Evolutionary conservation across 768 basidiomycete genomes (phyloP).

Genomic region (Lactarius quietus): DNA sequence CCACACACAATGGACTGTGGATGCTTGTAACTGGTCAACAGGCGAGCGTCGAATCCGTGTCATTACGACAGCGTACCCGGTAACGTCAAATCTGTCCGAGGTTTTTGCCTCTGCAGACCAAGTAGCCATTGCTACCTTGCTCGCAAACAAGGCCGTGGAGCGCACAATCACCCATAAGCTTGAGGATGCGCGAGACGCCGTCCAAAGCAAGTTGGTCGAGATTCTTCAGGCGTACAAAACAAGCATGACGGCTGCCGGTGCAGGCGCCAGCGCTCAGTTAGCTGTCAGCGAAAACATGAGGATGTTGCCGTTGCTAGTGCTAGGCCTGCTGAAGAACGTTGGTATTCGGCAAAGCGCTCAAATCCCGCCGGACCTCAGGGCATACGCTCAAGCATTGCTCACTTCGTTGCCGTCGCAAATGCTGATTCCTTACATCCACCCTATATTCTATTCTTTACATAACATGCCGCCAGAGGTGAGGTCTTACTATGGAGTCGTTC

Average conservation of each 20-base stretch:
- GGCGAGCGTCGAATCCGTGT: slow-evolving; percentile 86
- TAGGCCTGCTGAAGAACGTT: slow-evolving; percentile 94
- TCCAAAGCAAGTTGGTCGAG: slow-evolving; percentile 80
- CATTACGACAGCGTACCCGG: slow-evolving; percentile 82
- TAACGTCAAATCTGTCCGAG: slow-evolving; percentile 84
- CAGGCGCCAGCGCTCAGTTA: slow-evolving; percentile 91
- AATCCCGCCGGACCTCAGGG: slow-evolving; percentile 94
- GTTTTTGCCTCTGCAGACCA: slow-evolving; percentile 90
- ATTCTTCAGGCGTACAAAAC: slow-evolving; percentile 87
- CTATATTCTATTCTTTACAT: slow-evolving; percentile 92
- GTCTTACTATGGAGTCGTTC: not conserved
- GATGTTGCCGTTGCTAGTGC: slow-evolving; percentile 85
- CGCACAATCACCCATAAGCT: slow-evolving; percentile 78
- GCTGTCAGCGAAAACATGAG: slow-evolving; percentile 92
- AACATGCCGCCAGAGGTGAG: slow-evolving; percentile 90
- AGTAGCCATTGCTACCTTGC: slow-evolving; percentile 74
- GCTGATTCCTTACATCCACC: slow-evolving; percentile 92
- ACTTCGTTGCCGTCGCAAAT: slow-evolving; percentile 89
- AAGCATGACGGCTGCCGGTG: slow-evolving; percentile 92
- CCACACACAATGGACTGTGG: not conserved
- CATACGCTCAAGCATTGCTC: slow-evolving; percentile 90
- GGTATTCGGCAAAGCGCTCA: slow-evolving; percentile 94
- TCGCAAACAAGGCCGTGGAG: slow-evolving; percentile 93
- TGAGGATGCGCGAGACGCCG: slow-evolving; percentile 85
- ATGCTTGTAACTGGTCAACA: slow-evolving; percentile 1